A percentile compares a stretch with the other conserved stretches of the same genome.
Conservation (phyloP, 1,139 yeast species). For the Yamadazyma sp. region DNA sequence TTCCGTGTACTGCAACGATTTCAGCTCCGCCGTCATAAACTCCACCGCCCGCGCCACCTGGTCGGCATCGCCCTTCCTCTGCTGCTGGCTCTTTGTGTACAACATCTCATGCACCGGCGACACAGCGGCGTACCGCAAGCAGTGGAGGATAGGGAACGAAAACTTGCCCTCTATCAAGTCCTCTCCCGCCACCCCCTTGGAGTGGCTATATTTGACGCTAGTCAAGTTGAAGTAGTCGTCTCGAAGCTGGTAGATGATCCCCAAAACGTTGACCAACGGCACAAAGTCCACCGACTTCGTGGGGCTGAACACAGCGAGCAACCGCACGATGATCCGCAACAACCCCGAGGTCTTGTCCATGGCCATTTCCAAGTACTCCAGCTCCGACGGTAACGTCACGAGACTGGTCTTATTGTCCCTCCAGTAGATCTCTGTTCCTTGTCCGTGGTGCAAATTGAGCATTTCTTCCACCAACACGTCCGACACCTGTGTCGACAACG, state of each 20-base stretch:
- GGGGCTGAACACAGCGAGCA: slow-evolving; percentile 47
- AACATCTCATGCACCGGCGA: slow-evolving; percentile 28
- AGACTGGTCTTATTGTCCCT: slow-evolving; percentile 46
- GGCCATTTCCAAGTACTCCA: slow-evolving; percentile 77
- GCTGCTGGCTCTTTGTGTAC: slow-evolving; percentile 17
- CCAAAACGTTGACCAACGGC: slow-evolving; percentile 73
- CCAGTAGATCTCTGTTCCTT: slow-evolving; percentile 88
- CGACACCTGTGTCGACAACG: slow-evolving; percentile 15
- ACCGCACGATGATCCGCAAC: slow-evolving; percentile 67
- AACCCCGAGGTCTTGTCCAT: slow-evolving; percentile 88
- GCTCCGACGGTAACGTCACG: slow-evolving; percentile 59
- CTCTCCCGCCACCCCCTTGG: slow-evolving; percentile 78
- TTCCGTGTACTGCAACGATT: slow-evolving; percentile 25
- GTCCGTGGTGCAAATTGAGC: slow-evolving; percentile 82
- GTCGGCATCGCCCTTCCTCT: slow-evolving; percentile 17
- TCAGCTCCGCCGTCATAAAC: slow-evolving; percentile 20
- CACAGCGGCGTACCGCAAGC: slow-evolving; percentile 14
- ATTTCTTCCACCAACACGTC: slow-evolving; percentile 63
- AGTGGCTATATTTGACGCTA: slow-evolving; percentile 50
- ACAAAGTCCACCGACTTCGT: slow-evolving; percentile 28
- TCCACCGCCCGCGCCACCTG: slow-evolving; percentile 22
- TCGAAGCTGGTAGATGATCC: slow-evolving; percentile 77
- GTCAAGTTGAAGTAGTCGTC: slow-evolving; percentile 76
- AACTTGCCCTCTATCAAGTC: slow-evolving; percentile 88
- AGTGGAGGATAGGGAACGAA: slow-evolving; percentile 80